Evolutionary conservation across 1,284 basidiomycete genomes (phyloP).

Genomic region (Moesziomyces sp.): DNA sequence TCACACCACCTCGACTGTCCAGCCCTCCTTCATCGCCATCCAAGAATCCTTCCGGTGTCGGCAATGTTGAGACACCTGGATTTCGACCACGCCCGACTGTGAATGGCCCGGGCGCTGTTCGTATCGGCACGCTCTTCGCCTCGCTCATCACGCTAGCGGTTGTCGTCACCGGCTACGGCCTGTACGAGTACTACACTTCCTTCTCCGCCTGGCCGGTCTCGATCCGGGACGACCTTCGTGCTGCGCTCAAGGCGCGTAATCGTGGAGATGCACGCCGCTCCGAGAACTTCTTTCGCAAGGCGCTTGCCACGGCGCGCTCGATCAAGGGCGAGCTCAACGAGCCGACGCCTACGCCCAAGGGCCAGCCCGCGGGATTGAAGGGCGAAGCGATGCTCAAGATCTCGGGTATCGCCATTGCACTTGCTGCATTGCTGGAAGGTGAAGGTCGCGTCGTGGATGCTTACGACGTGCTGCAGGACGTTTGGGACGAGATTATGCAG

Average conservation of each 20-base stretch:
- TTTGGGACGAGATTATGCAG: conserved; percentile 53
- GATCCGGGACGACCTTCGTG: conserved; percentile 63
- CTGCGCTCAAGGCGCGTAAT: conserved; percentile 63
- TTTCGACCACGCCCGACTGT: conserved; percentile 23
- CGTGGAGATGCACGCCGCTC: conserved; percentile 58
- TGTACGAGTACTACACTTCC: conserved; percentile 65
- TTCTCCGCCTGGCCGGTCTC: conserved; percentile 66
- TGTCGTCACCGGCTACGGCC: conserved; percentile 60
- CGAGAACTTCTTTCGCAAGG: conserved; percentile 58
- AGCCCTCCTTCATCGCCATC: conserved; percentile 7
- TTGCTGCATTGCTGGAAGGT: conserved; percentile 61
- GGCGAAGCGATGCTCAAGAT: conserved; percentile 60
- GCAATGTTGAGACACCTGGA: conserved; percentile 37
- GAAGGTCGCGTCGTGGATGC: conserved; percentile 44
- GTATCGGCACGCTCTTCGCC: conserved; percentile 46
- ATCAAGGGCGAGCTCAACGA: conserved; percentile 47
- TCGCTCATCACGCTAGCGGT: conserved; percentile 58
- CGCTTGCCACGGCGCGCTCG: conserved; percentile 46
- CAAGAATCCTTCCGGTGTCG: conserved; percentile 8
- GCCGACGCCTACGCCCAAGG: conserved; percentile 30
- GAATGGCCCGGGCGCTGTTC: conserved; percentile 19
- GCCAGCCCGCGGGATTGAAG: conserved; percentile 6
- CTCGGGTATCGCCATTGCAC: conserved; percentile 65
- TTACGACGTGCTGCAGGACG: conserved; percentile 56
- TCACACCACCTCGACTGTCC: conserved; percentile 1